Conservation (phyloP, 768 basidiomycete genomes). For the Leccinum barrowsii region DNA sequence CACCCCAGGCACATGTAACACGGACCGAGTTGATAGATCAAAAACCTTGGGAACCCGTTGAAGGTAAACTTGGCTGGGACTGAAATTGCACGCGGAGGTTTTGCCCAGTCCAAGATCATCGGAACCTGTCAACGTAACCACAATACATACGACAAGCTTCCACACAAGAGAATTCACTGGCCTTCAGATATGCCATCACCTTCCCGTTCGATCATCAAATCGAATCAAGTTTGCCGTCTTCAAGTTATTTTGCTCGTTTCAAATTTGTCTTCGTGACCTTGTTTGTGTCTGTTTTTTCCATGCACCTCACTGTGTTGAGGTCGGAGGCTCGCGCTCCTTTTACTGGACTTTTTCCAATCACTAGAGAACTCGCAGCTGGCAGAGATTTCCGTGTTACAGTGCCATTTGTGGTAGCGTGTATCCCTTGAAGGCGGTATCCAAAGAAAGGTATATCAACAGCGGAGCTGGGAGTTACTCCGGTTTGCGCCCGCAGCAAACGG, state of each 20-base stretch:
- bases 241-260: neutral
- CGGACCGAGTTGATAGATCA: neutral
- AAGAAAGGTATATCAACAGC: neutral
- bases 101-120: neutral
- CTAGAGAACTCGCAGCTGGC: neutral
- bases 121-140: neutral
- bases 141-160: neutral
- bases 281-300: neutral
- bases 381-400: neutral
- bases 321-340: neutral
- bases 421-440: neutral
- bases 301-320: too few relatives aligned
- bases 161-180: neutral
- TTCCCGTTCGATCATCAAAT: neutral
- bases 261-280: neutral
- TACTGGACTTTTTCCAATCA: neutral
- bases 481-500: neutral
- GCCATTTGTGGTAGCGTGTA: neutral
- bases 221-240: neutral
- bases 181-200: neutral
- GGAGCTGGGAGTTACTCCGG: neutral
- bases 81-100: neutral
- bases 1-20: neutral
- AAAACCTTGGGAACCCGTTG: neutral
- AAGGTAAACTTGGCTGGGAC: neutral